Percentiles rank a stretch among this genome's conserved stretches.
These are phyloP conservation scores for Lactifluus subvellereus DNA, from an alignment of 768 basidiomycete genomes.

Conservation along the genomic window DNA sequence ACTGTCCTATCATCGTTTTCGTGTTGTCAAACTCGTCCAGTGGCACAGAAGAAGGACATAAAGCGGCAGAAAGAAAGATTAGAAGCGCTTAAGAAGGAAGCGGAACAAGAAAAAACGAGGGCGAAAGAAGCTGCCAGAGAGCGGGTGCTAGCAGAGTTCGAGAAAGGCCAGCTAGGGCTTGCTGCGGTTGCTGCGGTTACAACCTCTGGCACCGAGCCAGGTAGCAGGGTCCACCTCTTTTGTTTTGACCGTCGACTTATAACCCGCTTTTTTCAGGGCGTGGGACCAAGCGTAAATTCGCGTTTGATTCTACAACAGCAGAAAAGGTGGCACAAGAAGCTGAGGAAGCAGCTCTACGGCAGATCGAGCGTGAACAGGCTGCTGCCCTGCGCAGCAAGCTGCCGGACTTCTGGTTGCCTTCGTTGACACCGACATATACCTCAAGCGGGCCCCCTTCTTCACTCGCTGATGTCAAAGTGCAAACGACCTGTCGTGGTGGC, in stretches of 20 bases:
- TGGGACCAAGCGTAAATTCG: conserved; percentile 79
- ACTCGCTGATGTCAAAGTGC: conserved; percentile 74
- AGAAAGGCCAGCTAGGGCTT: conserved; percentile 74
- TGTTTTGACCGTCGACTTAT: not conserved
- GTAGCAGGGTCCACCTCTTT: conserved; percentile 27
- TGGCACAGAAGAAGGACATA: conserved; percentile 87
- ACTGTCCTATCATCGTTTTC: not conserved
- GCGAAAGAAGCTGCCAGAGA: conserved; percentile 75
- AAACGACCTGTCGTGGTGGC: conserved; percentile 84
- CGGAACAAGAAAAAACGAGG: conserved; percentile 69
- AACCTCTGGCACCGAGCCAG: conserved; percentile 38
- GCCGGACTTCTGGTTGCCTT: conserved; percentile 97
- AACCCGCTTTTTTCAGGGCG: conserved; percentile 35
- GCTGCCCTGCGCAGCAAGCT: conserved; percentile 83
- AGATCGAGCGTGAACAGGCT: conserved; percentile 81
- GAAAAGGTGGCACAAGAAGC: conserved; percentile 72
- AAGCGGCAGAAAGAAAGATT: conserved; percentile 83
- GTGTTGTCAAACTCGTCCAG: conserved; percentile 35
- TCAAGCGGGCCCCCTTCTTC: conserved; percentile 57
- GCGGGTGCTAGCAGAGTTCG: conserved; percentile 85
- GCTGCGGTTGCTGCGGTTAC: conserved; percentile 41
- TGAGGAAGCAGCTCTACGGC: conserved; percentile 77
- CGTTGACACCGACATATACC: conserved; percentile 77
- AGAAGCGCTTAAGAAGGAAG: conserved; percentile 67
- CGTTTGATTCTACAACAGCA: conserved; percentile 67